These are phyloP conservation scores for Penicillium paxilli DNA, from an alignment of 495 filamentous ascomycete species.

Conservation along the genomic window DNA sequence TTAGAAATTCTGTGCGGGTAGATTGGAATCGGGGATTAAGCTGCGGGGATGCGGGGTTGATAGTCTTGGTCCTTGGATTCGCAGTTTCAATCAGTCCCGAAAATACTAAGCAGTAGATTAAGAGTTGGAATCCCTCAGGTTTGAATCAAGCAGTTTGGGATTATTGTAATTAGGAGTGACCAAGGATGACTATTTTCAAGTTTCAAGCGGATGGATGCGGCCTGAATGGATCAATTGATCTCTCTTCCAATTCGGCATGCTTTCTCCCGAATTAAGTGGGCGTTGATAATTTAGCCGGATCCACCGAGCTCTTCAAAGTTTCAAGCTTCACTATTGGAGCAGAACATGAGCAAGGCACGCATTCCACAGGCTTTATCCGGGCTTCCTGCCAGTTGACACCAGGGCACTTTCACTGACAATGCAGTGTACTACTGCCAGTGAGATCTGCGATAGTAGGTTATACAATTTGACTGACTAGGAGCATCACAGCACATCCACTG, in stretches of 20 bases:
- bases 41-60: neutral
- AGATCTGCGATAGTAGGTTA: neutral
- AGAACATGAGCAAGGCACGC: too few relatives aligned
- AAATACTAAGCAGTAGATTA: too few relatives aligned
- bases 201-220: neutral
- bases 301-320: neutral
- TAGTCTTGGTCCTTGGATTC: too few relatives aligned
- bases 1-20: neutral
- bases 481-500: too few relatives aligned
- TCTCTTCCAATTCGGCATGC: neutral
- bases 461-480: too few relatives aligned
- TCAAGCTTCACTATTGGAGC: neutral
- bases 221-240: neutral
- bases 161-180: too few relatives aligned
- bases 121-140: too few relatives aligned
- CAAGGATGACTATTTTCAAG: neutral
- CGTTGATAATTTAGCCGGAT: neutral
- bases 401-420: neutral
- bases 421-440: neutral
- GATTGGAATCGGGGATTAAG: neutral
- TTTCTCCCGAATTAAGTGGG: neutral
- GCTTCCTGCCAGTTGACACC: too few relatives aligned
- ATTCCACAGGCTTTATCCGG: too few relatives aligned
- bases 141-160: too few relatives aligned
- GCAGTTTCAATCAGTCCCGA: too few relatives aligned